Conservation (phyloP, 2,329 filamentous ascomycete species). For the Fusarium sp. region DNA sequence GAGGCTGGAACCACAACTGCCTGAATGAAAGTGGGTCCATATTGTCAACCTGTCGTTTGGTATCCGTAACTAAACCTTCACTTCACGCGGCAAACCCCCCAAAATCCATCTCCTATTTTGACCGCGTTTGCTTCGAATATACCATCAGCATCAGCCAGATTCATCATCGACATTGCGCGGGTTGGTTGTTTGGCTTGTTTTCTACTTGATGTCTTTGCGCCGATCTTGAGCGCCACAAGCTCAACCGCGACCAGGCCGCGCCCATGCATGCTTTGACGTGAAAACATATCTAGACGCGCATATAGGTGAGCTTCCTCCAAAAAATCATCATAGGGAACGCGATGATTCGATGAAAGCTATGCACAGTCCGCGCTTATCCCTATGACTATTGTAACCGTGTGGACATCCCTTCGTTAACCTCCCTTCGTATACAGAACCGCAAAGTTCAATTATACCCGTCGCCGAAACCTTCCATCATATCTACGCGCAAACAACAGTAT, state of each 20-base stretch:
- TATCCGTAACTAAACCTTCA: conserved; percentile 32
- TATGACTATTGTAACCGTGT: conserved; percentile 2
- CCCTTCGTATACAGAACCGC: conserved; percentile 28
- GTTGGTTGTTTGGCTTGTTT: conserved; percentile 18
- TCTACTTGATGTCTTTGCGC: conserved; percentile 29
- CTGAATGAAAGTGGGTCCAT: conserved; percentile 13
- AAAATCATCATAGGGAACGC: background rate
- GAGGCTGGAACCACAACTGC: background rate
- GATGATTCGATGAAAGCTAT: background rate
- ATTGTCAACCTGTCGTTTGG: conserved; percentile 1
- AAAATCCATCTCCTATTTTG: conserved; percentile 27
- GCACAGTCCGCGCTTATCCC: background rate
- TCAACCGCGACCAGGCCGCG: conserved; percentile 41
- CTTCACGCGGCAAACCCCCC: conserved; percentile 41
- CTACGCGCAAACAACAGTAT: background rate
- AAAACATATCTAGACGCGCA: conserved; percentile 42
- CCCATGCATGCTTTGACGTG: conserved; percentile 45
- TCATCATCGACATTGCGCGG: conserved; percentile 1
- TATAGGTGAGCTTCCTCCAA: conserved; percentile 39
- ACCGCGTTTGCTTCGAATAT: conserved; percentile 24
- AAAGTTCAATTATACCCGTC: conserved; percentile 27
- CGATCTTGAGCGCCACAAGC: conserved; percentile 39
- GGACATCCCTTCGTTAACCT: conserved; percentile 35
- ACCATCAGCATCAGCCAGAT: conserved; percentile 20
- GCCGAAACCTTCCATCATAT: conserved; percentile 9